These are phyloP conservation scores for Helotiales sp. DNA, from an alignment of 2,329 filamentous ascomycete genomes.

Conservation along the genomic window DNA sequence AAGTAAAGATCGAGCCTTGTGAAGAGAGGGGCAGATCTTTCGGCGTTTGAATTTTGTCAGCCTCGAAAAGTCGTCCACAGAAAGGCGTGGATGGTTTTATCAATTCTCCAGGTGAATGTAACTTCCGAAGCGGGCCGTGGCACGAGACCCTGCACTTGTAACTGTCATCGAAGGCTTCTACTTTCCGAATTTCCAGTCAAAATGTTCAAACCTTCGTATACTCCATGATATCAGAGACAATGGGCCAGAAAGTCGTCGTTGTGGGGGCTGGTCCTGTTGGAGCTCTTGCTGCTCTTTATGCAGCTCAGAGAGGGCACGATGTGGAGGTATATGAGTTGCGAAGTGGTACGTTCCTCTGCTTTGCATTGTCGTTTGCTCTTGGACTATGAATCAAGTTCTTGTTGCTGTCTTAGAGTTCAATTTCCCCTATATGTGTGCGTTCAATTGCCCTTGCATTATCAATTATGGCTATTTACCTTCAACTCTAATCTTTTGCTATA, in stretches of 20 bases:
- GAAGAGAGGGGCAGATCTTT: constrained; percentile 20
- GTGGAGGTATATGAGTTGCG: constrained; percentile 95
- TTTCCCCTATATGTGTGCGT: neutral
- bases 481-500: no score
- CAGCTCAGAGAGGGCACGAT: constrained; percentile 80
- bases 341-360: constrained; percentile 61
- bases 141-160: constrained; percentile 8
- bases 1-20: constrained; percentile 2
- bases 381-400: neutral
- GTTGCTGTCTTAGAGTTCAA: neutral
- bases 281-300: constrained; percentile 88
- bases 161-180: constrained; percentile 16
- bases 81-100: constrained; percentile 16
- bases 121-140: constrained; percentile 3
- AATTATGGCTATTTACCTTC: no score
- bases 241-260: constrained; percentile 59
- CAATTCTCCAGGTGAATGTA: constrained; percentile 12
- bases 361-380: constrained; percentile 1
- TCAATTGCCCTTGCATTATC: neutral
- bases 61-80: constrained; percentile 9
- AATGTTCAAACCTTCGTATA: neutral
- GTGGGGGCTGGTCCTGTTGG: constrained; percentile 94
- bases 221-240: constrained; percentile 7
- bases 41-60: constrained; percentile 22
- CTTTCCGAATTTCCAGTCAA: neutral